Evolutionary conservation across 306 rosid genomes (phyloP).

Genomic region (Cyamopsis tetragonoloba): DNA sequence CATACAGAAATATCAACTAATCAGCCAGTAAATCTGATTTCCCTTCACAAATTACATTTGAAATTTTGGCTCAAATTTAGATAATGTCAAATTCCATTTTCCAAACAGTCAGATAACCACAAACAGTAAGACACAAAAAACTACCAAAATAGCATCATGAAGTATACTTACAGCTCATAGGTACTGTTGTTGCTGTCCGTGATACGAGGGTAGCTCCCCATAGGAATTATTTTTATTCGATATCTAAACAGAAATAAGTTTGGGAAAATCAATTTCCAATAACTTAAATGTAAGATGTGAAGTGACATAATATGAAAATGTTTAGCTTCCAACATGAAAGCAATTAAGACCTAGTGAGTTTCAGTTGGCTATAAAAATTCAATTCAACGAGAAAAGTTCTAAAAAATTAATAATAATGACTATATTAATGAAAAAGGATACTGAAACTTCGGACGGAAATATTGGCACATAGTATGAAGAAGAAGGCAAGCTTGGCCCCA

Average conservation of each 20-base stretch:
- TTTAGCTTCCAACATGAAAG: background rate
- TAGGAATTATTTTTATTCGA: slow-evolving; percentile 87
- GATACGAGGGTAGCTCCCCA: slow-evolving; percentile 98
- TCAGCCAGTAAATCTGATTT: slow-evolving; percentile 15
- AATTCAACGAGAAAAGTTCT: background rate
- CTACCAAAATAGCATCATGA: background rate
- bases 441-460: slow-evolving; percentile 88
- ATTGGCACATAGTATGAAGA: slow-evolving; percentile 97
- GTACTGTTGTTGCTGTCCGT: slow-evolving; percentile 68
- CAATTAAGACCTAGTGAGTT: slow-evolving; percentile 15
- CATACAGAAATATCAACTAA: background rate
- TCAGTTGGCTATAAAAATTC: background rate
- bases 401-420: background rate
- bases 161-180: slow-evolving; percentile 76
- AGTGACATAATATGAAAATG: slow-evolving; percentile 1
- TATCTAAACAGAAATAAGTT: slow-evolving; percentile 52
- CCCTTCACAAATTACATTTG: background rate
- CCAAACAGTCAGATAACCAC: background rate
- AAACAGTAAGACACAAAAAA: background rate
- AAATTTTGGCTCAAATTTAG: slow-evolving; percentile 11
- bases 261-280: slow-evolving; percentile 32
- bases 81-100: background rate
- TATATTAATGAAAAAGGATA: slow-evolving; percentile 35
- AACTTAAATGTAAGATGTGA: no score
- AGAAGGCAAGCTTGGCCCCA: slow-evolving; percentile 99